Percentiles rank a stretch among this genome's conserved stretches.
Evolutionary conservation across 192 early-diverging fungal species (phyloP).

Genomic region (Gamsiella multidivaricata): DNA sequence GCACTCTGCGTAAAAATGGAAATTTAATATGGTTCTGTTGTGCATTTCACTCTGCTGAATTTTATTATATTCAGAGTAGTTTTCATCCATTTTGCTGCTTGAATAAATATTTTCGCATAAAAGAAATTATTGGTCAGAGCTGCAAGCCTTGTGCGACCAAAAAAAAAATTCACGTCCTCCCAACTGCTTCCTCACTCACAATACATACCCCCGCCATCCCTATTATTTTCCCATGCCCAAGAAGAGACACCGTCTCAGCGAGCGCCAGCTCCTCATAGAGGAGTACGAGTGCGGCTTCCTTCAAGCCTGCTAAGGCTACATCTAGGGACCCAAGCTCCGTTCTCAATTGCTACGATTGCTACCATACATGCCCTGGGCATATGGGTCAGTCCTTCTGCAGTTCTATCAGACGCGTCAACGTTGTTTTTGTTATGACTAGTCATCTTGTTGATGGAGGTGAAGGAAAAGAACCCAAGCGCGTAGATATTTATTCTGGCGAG

Average conservation of each 20-base stretch:
- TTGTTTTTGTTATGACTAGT: not conserved
- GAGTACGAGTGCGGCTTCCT: not conserved
- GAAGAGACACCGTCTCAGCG: not conserved
- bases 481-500: no score
- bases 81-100: no score
- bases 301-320: not conserved
- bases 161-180: no score
- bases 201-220: not conserved
- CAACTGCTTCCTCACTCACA: no score
- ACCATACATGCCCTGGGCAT: not conserved
- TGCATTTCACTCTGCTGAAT: no score
- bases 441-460: no score
- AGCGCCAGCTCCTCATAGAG: not conserved
- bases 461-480: no score
- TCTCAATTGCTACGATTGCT: not conserved
- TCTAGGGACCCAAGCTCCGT: not conserved
- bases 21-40: no score
- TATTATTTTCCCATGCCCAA: not conserved
- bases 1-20: not conserved
- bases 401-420: not conserved
- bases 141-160: no score
- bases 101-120: no score
- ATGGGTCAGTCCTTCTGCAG: not conserved
- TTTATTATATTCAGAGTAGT: no score
- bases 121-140: no score